Evolutionary conservation across 495 filamentous ascomycete genomes (phyloP), one percentile per base, ranked within the genome.

Genomic region (Aspergillus kassunensis): DNA sequence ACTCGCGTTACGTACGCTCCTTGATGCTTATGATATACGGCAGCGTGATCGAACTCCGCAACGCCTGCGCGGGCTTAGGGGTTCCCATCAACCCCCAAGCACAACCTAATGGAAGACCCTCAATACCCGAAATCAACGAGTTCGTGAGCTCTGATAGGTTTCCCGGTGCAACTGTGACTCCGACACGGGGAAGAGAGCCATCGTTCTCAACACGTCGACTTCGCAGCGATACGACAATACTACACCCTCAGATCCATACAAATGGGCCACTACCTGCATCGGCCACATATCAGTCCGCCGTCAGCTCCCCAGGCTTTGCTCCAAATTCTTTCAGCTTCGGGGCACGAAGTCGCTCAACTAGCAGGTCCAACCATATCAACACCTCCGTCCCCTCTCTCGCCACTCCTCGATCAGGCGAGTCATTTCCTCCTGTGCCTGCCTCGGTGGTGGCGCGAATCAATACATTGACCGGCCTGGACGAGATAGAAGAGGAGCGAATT

Each of bases 11-110:
- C 59, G 82, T 93, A 44, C 84, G 91, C 8, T 90, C 85, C 0
- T 68, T 95, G 50, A 78, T 96, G 74, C 75, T 91, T 37, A 82
- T 87, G 66, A 75, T 93, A 27, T 95, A 88, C 60, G 87, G 88
- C 44, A 88, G 88, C 58, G 78, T 89, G 23, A 80, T 88, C 57
- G 91, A 96, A 63, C 69, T 91, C 42, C 85, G 73, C 10, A 80
- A 81, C 61, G 71, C 76, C 21, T 79, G 76, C 58, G 60, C 66
- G 19, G 68, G 65, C 31, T 67, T 80, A 24, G 65, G 69, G 20
- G 59, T 67, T 46, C 60, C 64, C 23, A 45, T 72, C 15, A 47
- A 51, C 1, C 39, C 46, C 13, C 60, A 56, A 40, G 63, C 68
- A 43, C 55, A 31, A 19, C 33, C 45, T 27, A 49, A 65, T 37